Percentiles rank a stretch among this genome's conserved stretches.
Conservation (phyloP, 352 stramenopile species). For the Phytophthora cactorum region DNA sequence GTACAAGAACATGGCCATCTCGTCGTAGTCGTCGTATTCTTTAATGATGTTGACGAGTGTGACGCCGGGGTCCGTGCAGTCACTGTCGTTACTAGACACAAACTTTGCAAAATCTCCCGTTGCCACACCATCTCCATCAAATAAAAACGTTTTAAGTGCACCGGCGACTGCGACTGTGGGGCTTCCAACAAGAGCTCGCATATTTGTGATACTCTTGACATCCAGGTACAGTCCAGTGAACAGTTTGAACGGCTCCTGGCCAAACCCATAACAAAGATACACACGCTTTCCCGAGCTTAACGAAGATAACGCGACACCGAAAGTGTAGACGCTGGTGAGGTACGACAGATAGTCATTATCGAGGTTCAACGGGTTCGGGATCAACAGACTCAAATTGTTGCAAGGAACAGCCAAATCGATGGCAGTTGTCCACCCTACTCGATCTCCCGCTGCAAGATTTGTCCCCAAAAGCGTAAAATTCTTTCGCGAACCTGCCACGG, state of each 20-base stretch:
- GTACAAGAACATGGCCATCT: slow-evolving; percentile 81
- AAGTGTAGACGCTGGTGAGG: slow-evolving; percentile 31
- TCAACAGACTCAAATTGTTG: slow-evolving; percentile 43
- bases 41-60: slow-evolving; percentile 62
- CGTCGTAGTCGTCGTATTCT: slow-evolving; percentile 63
- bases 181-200: slow-evolving; percentile 52
- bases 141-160: slow-evolving; percentile 66
- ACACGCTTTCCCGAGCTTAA: slow-evolving; percentile 62
- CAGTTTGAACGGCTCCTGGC: slow-evolving; percentile 57
- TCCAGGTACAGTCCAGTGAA: slow-evolving; percentile 54
- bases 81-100: slow-evolving; percentile 34
- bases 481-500: slow-evolving; percentile 53
- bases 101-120: slow-evolving; percentile 74
- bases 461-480: slow-evolving; percentile 54
- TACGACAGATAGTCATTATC: slow-evolving; percentile 64
- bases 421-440: slow-evolving; percentile 57
- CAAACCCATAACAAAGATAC: slow-evolving; percentile 74
- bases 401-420: slow-evolving; percentile 34
- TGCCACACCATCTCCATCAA: slow-evolving; percentile 62
- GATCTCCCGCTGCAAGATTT: slow-evolving; percentile 51
- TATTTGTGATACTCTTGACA: slow-evolving; percentile 66
- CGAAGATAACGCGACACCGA: slow-evolving; percentile 46
- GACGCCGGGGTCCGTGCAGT: slow-evolving; percentile 50
- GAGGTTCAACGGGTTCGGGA: slow-evolving; percentile 29
- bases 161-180: slow-evolving; percentile 49